phyloP scores from a whole-genome alignment of 257 asterid genomes.

The Solanum pinnatisectum region DNA sequence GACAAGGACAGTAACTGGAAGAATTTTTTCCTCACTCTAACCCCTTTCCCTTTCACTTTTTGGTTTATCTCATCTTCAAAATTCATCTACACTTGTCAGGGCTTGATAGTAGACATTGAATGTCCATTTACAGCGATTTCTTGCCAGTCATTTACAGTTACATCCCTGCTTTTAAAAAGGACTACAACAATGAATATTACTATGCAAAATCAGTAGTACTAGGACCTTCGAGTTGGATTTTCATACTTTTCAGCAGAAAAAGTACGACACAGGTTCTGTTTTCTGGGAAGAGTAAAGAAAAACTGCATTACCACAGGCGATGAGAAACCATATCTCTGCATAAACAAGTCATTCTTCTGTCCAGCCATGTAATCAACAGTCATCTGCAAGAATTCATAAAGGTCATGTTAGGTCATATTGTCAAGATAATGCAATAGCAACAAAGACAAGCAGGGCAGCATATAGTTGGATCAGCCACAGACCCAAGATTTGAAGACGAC shows the following conservation, averaged over 20 bases:
- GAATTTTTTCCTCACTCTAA: not conserved
- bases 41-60: not conserved
- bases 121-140: not conserved
- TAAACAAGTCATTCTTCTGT: constrained; percentile 62
- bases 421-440: not conserved
- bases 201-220: not conserved
- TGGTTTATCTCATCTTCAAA: not conserved
- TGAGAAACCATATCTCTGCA: constrained; percentile 95
- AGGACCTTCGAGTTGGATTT: not conserved
- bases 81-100: not conserved
- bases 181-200: not conserved
- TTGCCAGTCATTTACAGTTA: not conserved
- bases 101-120: not conserved
- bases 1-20: not conserved
- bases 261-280: not conserved
- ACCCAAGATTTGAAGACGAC: not conserved
- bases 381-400: constrained; percentile 54
- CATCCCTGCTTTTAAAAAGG: not conserved
- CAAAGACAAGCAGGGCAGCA: not conserved
- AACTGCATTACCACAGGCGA: constrained; percentile 73
- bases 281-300: not conserved
- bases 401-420: not conserved
- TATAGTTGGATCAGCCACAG: not conserved
- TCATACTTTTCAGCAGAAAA: not conserved
- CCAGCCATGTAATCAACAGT: constrained; percentile 74